Percentiles rank a stretch among this genome's conserved stretches.
These are phyloP conservation scores for Ascochyta lentis DNA, from an alignment of 2,329 filamentous ascomycete species.

Conservation along the genomic window DNA sequence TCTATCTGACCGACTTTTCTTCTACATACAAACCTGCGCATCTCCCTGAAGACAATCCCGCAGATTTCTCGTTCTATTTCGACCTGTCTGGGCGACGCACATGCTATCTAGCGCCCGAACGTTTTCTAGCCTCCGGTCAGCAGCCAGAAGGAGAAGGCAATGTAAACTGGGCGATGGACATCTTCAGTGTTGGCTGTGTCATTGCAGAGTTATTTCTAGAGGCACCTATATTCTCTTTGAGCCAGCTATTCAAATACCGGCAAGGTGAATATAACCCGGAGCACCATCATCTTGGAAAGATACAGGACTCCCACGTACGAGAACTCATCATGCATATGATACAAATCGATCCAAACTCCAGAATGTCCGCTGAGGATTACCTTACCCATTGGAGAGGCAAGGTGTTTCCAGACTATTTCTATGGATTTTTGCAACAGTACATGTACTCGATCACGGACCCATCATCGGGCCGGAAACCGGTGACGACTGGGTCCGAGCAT, in stretches of 20 bases:
- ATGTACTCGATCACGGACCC: slow-evolving; percentile 96
- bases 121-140: slow-evolving; percentile 78
- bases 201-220: slow-evolving; percentile 97
- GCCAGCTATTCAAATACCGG: slow-evolving; percentile 93
- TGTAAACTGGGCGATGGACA: slow-evolving; percentile 94
- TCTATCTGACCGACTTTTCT: slow-evolving; percentile 97
- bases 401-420: slow-evolving; percentile 95
- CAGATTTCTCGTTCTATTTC: slow-evolving; percentile 97
- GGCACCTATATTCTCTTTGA: slow-evolving; percentile 95
- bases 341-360: slow-evolving; percentile 86
- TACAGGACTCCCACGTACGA: slow-evolving; percentile 84
- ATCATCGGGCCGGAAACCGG: slow-evolving; percentile 75
- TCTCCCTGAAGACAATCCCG: slow-evolving; percentile 94
- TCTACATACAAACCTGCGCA: slow-evolving; percentile 93
- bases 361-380: slow-evolving; percentile 93
- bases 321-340: slow-evolving; percentile 97
- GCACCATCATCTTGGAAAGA: slow-evolving; percentile 79
- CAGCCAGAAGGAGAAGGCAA: slow-evolving; percentile 68
- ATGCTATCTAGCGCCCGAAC: slow-evolving; percentile 93
- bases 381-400: slow-evolving; percentile 90
- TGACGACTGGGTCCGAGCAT: slow-evolving; percentile 73
- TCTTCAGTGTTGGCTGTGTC: slow-evolving; percentile 96
- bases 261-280: slow-evolving; percentile 90
- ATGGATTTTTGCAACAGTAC: slow-evolving; percentile 95
- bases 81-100: slow-evolving; percentile 90